Evolutionary conservation across 371 early-diverging fungal genomes (phyloP).

Genomic region (Mucor sp.): DNA sequence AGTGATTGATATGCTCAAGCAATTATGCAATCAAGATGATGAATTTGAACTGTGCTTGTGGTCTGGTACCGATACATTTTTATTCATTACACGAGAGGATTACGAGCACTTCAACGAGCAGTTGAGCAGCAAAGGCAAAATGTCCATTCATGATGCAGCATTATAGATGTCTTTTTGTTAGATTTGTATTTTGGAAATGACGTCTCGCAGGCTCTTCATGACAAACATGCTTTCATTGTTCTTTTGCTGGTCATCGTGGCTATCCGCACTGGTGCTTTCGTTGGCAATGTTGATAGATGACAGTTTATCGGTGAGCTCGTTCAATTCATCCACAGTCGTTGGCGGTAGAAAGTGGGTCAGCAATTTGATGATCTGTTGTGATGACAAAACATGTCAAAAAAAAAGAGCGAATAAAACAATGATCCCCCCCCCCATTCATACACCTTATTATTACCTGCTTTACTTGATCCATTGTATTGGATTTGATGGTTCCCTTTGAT

Average conservation of each 20-base stretch:
- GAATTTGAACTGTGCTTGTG: slow-evolving; percentile 27
- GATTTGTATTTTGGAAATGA: slow-evolving; percentile 21
- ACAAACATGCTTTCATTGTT: slow-evolving; percentile 14
- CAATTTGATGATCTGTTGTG: slow-evolving; percentile 45
- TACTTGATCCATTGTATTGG: slow-evolving; percentile 25
- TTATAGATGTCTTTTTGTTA: not conserved
- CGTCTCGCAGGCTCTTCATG: slow-evolving; percentile 24
- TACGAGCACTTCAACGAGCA: slow-evolving; percentile 10
- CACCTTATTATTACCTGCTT: slow-evolving; percentile 18
- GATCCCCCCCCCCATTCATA: not conserved
- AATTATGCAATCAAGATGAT: slow-evolving; percentile 16
- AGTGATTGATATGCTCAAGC: slow-evolving; percentile 17
- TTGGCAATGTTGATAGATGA: slow-evolving; percentile 5
- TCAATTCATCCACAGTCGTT: slow-evolving; percentile 11
- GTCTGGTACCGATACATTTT: slow-evolving; percentile 18
- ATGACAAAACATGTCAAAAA: not conserved
- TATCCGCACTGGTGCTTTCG: not conserved
- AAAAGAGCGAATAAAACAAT: not conserved
- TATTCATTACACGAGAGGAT: slow-evolving; percentile 28
- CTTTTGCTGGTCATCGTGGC: not conserved
- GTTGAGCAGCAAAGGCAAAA: slow-evolving; percentile 14
- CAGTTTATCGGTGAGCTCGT: slow-evolving; percentile 18
- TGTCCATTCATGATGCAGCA: slow-evolving; percentile 18
- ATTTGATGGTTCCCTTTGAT: not conserved
- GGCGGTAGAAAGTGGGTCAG: slow-evolving; percentile 35